Base-by-base conservation (phyloP, 257 asterid species). In the Eucommia ulmoides region DNA sequence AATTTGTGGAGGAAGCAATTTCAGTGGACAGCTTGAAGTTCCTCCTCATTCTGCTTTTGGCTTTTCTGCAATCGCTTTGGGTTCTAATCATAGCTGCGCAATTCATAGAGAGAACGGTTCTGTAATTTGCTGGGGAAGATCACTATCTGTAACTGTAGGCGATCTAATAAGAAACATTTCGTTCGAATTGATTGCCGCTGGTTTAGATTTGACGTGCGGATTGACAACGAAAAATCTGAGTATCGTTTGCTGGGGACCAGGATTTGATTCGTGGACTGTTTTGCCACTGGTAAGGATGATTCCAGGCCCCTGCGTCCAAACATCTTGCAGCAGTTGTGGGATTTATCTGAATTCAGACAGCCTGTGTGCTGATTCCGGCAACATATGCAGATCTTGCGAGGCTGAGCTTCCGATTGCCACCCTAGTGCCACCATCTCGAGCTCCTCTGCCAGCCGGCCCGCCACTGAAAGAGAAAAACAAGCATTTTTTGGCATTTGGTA, bases 311-410 rank as follows among this genome's bases (percentile, higher is more conserved):
- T 55, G 61, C 26, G 52, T 19, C 35, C 20, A 45, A 25, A 24
- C n/a, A 16, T 25, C 61, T 12, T 45, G 61, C 11, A 25, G 52
- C 9, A 23, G 19, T 45, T 55, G 61, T 25, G 45, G 46, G 10
- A 42, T 55, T 21, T 55, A 55, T 18, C 61, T 26, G 8, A 45
- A 55, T 44, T 55, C 60, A 10, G 60, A 49, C 8, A 24, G 26
- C 19, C 60, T 55, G 42, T 55, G 60, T 10, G 52, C 52, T 19
- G 60, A 52, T 55, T 44, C 60, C 14, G 52, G 60, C 7, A 55
- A 5, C 18, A 55, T 55, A 23, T 55, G 60, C 52, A 55, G 29
- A 19, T 24, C 50, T 24, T 55, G 61, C 16, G 61, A 45, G 24
- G 51, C 24, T 55, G 45, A 45, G 52, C 52, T 45, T 21, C 61